Base-by-base conservation (phyloP, 805 yeast species). In the Cyberlindnera maclurae region DNA sequence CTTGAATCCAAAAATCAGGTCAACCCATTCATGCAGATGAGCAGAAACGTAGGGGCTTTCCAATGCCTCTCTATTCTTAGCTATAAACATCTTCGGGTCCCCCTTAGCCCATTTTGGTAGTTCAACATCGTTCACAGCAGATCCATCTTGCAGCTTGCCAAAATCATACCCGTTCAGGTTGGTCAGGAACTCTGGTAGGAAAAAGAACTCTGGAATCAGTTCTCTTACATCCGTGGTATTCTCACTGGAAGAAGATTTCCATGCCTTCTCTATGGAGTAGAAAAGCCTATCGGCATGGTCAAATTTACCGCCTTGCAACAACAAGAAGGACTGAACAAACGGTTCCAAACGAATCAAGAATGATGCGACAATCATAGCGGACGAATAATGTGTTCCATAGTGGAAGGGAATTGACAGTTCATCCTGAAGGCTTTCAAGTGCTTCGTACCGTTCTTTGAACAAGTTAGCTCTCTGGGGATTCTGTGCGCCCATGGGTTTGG, bases 401-500 rank as follows among this genome's bases (percentile, higher is more conserved):
- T 87, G 95, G 58, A 87, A 87, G 0, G 95, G 84, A 0, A 88
- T 87, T 0, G 86, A 66, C 5, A 62, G 52, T 0, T 60, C 65
- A 45, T 82, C 88, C 13, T 71, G 50, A 40, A 87, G 63, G 38
- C 82, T 77, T 16, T 64, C 70, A 17, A 85, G 60, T 0, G 94
- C 88, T 15, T 80, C 80, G 50, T 69, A 88, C 38, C 96, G 60
- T 40, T 85, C 93, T 34, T 65, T 62, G 50, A 86, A 87, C 50
- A 76, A 77, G 1, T 53, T 46, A 3, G 79, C 84, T 41, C 96
- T 65, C 3, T 65, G 67, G 3, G 58, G 55, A 2, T 76, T 65
- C 55, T 87, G 96, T 0, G 89, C 95, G 2, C 96, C 96, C 96
- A 87, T 88, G 1, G 96, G 96, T 51, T 83, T 85, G 0, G 85